Evolutionary conservation across 495 filamentous ascomycete genomes (phyloP).

Genomic region (Aspergillus nidulans): DNA sequence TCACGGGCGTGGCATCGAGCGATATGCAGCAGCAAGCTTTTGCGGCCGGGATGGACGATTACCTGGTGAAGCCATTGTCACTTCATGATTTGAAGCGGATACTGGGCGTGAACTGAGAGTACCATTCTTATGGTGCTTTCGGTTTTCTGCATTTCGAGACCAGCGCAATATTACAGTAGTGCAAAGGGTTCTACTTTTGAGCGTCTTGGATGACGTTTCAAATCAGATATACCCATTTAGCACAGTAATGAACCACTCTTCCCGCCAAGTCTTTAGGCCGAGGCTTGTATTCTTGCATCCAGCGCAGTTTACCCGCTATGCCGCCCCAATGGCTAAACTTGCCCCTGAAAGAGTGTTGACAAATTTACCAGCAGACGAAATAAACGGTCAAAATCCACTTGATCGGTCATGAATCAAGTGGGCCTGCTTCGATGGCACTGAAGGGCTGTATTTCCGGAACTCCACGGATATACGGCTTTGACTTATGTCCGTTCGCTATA

Average conservation of each 20-base stretch:
- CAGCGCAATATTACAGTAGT: no score
- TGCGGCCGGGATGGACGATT: conserved; percentile 43
- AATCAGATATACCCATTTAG: no score
- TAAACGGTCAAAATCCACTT: not conserved
- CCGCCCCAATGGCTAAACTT: not conserved
- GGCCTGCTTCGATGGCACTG: not conserved
- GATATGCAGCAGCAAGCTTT: conserved; percentile 38
- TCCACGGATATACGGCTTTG: not conserved
- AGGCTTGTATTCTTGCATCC: not conserved
- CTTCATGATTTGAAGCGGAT: conserved; percentile 36
- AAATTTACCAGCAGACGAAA: not conserved
- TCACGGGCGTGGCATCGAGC: conserved; percentile 44
- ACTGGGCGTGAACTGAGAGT: conserved; percentile 29
- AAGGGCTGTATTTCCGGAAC: not conserved
- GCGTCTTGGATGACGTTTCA: no score
- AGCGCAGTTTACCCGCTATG: not conserved
- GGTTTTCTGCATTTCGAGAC: no score
- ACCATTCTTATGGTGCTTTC: no score
- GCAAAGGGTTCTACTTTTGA: no score
- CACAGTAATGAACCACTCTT: no score
- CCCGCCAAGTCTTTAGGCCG: no score
- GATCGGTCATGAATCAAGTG: not conserved
- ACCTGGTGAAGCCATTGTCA: conserved; percentile 47
- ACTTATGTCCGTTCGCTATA: not conserved
- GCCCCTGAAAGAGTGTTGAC: not conserved